phyloP scores from a whole-genome alignment of 2,329 filamentous ascomycete species.

The Fusarium sp. region DNA sequence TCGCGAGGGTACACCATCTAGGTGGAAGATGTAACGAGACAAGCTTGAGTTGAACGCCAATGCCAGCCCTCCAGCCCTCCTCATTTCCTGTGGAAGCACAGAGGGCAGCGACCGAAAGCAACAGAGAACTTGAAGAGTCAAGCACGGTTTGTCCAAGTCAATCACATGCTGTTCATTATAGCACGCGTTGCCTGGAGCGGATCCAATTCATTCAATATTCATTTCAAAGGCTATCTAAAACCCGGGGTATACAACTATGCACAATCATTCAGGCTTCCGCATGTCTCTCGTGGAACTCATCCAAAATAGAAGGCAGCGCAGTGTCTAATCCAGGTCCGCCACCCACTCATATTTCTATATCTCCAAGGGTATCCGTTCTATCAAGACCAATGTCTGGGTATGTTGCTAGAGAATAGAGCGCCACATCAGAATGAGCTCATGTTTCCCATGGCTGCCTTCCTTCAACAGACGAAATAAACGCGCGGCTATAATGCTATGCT shows the following conservation, averaged over 20 bases:
- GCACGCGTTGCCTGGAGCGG: not conserved
- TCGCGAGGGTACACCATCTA: conserved; percentile 15
- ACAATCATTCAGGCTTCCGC: conserved; percentile 5
- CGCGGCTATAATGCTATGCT: conserved; percentile 16
- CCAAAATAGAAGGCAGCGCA: not conserved
- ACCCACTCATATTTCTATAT: conserved; percentile 24
- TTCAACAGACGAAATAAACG: conserved; percentile 14
- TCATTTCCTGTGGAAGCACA: not conserved
- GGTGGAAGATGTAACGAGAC: conserved; percentile 4
- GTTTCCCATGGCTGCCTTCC: not conserved
- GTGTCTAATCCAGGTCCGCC: conserved; percentile 1
- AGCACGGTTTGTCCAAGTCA: too few species aligned
- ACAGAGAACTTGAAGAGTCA: not conserved
- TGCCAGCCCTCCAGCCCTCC: conserved; percentile 13
- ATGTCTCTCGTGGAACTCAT: not conserved
- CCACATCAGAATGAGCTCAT: conserved; percentile 1
- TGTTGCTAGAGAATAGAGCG: conserved; percentile 16
- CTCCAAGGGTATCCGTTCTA: conserved; percentile 38
- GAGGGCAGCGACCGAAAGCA: not conserved
- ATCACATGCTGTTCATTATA: not conserved
- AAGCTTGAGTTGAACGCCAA: conserved; percentile 8
- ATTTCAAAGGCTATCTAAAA: conserved; percentile 20
- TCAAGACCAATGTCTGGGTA: conserved; percentile 31
- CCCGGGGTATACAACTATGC: conserved; percentile 21
- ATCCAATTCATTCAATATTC: conserved; percentile 9